phyloP scores from a whole-genome alignment of 371 early-diverging fungal genomes.

The Smittium culicis region DNA sequence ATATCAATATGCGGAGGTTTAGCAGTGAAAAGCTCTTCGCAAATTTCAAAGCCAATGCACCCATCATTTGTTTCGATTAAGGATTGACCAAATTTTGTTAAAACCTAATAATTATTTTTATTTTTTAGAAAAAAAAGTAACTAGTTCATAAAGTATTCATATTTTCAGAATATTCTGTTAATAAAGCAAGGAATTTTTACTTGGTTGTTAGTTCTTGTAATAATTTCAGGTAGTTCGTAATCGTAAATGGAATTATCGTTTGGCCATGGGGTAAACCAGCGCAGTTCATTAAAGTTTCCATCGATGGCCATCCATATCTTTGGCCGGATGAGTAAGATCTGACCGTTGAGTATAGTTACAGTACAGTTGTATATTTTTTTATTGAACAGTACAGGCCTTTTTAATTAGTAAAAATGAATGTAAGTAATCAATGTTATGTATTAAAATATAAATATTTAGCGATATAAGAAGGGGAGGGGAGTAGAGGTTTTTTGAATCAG shows the following conservation, averaged over 20 bases:
- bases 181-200: no score
- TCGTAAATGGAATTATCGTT: slow-evolving; percentile 48
- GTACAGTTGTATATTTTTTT: slow-evolving; percentile 91
- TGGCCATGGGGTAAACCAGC: slow-evolving; percentile 89
- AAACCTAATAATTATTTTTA: slow-evolving; percentile 13
- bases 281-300: slow-evolving; percentile 92
- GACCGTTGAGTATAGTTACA: slow-evolving; percentile 58
- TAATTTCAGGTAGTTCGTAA: slow-evolving; percentile 65
- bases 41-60: slow-evolving; percentile 53
- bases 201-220: slow-evolving; percentile 63
- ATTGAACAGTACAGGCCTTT: slow-evolving; percentile 69
- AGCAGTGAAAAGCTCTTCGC: slow-evolving; percentile 93
- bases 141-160: no score
- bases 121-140: no score
- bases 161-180: no score
- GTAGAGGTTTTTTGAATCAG: no score
- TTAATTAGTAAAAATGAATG: no score
- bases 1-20: slow-evolving; percentile 81
- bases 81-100: slow-evolving; percentile 73
- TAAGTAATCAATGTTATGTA: no score
- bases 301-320: slow-evolving; percentile 90
- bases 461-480: no score
- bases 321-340: slow-evolving; percentile 87
- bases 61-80: slow-evolving; percentile 37
- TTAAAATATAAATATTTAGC: no score